Evolutionary conservation across 768 basidiomycete species (phyloP), one percentile per base, ranked within the genome.

Genomic region (Leccinum olivaceopallidum): DNA sequence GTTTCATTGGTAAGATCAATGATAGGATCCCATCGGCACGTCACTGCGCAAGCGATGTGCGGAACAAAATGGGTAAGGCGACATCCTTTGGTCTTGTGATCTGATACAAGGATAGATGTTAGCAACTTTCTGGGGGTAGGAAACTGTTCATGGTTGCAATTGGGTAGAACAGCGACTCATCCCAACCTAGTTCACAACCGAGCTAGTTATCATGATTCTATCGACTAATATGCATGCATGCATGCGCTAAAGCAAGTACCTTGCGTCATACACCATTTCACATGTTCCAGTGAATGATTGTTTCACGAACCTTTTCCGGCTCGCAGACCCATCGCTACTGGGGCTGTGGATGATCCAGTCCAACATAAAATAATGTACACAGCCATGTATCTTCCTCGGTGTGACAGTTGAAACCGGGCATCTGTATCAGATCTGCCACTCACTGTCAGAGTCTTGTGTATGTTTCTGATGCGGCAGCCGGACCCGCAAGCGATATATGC

Each of bases 1-100:
- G 50, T 51, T 51, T 51, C 26, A 8, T 76, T 79, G 12, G 22
- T 10, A 54, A 13, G 51, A 55, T 22, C 57, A 18, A 4, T 49
- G 50, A 51, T 51, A 16, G 49, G 14, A 26, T 50, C 16, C 14
- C 7, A n/a, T 30, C 13, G 18, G 14, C n/a, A 8, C 9, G 10
- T 49, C 22, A 49, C 13, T 34, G 13, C 3, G 2, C 14, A 51
- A 16, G 9, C 30, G 50, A 51, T 51, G 28, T 30, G 28, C 18
- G 24, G 20, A 51, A 28, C 6, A 51, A 51, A 10, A 28, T 9
- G 18, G 48, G 6, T 18, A 20, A 28, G 18, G 18, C 9, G 28
- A 51, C 49, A 18, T 51, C 7, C 50, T 28, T 51, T 16, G 49
- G 30, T 28, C 26, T 24, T 26, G 5, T 5, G 6, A 48, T 49